Conservation (phyloP, 2,329 filamentous ascomycete species). For the Ophiostoma ulmi region DNA sequence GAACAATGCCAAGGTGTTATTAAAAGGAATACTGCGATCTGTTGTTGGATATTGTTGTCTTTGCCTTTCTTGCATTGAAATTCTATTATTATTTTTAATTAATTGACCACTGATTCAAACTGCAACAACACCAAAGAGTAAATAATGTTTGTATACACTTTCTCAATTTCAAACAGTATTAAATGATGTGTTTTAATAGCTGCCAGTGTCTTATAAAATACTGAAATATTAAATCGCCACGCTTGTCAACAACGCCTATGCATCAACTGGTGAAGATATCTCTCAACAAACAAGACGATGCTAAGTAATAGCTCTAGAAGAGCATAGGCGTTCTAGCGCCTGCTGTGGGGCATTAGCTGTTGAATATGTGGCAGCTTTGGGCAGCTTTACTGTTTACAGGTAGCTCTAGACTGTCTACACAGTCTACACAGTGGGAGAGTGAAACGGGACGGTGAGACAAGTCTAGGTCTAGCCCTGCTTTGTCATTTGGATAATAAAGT, state of each 20-base stretch:
- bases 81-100: too few species aligned
- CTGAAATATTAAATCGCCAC: too few species aligned
- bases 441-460: slow-evolving; percentile 9
- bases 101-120: too few species aligned
- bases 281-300: not conserved
- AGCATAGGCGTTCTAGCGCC: not conserved
- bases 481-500: slow-evolving; percentile 18
- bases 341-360: not conserved
- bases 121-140: too few species aligned
- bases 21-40: too few species aligned
- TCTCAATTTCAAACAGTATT: too few species aligned
- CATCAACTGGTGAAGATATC: not conserved
- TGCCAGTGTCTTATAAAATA: too few species aligned
- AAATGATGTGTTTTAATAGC: too few species aligned
- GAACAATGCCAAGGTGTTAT: too few species aligned
- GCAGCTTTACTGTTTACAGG: not conserved
- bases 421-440: not conserved
- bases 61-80: too few species aligned
- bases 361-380: not conserved
- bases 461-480: slow-evolving; percentile 17
- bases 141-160: too few species aligned
- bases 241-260: not conserved
- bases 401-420: not conserved
- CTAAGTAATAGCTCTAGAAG: not conserved
- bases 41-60: too few species aligned